Base-by-base conservation (phyloP, 2,329 filamentous ascomycete species). In the Shiraia bambusicola region DNA sequence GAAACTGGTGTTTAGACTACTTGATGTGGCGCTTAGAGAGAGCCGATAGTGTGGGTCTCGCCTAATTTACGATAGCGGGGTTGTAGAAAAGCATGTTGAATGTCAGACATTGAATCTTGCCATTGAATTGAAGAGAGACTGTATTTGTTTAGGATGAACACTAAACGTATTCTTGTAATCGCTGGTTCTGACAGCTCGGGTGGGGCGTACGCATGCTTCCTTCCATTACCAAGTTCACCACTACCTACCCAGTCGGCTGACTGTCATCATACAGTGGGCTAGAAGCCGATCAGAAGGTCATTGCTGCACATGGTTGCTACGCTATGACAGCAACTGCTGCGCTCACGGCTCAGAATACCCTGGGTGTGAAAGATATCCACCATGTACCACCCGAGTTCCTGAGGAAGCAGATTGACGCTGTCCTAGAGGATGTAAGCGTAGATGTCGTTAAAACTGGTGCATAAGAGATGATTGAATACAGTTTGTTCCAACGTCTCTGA, bases 291-390 rank as follows among this genome's bases (percentile, higher is more conserved):
- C 91, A 97, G 65, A 95, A 95, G 67, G 90, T 95, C 47, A 86
- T 95, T 47, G 87, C 90, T 31, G 88, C 88, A 13, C 90, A 97
- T 79, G 84, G 86, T 45, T 93, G 88, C 72, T 97, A 97, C 76
- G 90, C 89, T 45, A 94, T 96, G 83, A 96, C 92, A 36, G 89
- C 91, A 15, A 96, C 92, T 8, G 94, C 92, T 11, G 92, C 92
- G 14, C 74, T 98, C 62, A 98, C 93, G n/a, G 91, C 89, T 12
- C 93, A 97, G 65, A 95, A 97, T 69, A 98, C 93, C 0, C 77
- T 80, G 38, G 89, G 89, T 4, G 90, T 97, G 11, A 76, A 82
- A 48, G 88, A 79, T 51, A 88, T 97, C 37, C 88, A 95, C 61
- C 73, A 86, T 41, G 81, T 87, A 6, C 92, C 92, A 0, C 75